phyloP scores from a whole-genome alignment of 129 eudicot genomes.

The Tagetes patula region DNA sequence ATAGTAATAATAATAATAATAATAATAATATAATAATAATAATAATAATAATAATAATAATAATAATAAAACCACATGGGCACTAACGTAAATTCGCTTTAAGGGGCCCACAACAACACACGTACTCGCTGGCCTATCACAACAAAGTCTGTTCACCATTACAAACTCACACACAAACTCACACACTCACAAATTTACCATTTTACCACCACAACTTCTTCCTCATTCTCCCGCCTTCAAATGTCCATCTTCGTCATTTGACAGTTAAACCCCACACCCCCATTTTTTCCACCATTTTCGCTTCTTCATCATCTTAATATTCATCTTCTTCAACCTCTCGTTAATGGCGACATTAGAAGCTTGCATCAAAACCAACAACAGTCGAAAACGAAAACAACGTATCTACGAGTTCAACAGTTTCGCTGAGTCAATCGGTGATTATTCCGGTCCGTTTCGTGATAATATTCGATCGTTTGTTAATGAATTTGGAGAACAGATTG shows the following conservation, averaged over 20 bases:
- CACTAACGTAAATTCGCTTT: background rate
- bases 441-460: conserved; percentile 52
- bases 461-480: conserved; percentile 50
- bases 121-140: conserved; percentile 42
- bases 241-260: conserved; percentile 36
- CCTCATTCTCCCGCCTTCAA: conserved; percentile 30
- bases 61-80: conserved; percentile 6
- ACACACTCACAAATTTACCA: conserved; percentile 11
- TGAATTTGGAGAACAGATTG: conserved; percentile 34
- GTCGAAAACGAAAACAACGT: conserved; percentile 37
- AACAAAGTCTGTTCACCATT: conserved; percentile 34
- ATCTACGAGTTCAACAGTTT: conserved; percentile 40
- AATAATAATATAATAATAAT: too few species aligned
- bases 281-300: background rate
- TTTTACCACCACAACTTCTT: conserved; percentile 23
- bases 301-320: background rate
- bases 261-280: conserved; percentile 25
- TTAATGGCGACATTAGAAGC: conserved; percentile 46
- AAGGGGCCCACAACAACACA: conserved; percentile 36
- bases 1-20: too few species aligned
- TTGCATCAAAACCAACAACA: conserved; percentile 27
- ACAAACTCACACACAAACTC: conserved; percentile 25
- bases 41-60: too few species aligned
- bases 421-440: conserved; percentile 12
- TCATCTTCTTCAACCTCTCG: background rate